These are phyloP conservation scores for Dryas drummondii DNA, from an alignment of 306 rosid genomes.

Conservation along the genomic window DNA sequence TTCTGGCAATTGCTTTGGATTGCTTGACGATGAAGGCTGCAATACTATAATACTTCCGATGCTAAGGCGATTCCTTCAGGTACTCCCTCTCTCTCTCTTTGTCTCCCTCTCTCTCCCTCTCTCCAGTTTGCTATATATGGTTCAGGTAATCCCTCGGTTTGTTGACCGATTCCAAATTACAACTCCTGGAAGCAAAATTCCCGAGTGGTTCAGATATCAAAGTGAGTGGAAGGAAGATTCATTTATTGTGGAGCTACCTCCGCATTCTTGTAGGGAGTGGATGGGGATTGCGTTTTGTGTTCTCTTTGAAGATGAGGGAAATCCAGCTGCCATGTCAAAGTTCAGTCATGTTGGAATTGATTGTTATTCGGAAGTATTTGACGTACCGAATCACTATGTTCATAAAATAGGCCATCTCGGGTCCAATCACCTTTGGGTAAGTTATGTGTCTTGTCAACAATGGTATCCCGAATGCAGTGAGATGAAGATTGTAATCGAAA, in stretches of 20 bases:
- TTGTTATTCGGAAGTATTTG: too few species aligned
- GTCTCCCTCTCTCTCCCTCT: neutral
- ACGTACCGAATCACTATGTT: too few species aligned
- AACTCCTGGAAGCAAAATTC: slow-evolving; percentile 11
- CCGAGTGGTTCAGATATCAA: neutral
- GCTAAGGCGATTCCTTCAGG: neutral
- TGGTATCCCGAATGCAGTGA: neutral
- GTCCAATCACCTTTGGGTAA: neutral
- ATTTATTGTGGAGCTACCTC: neutral
- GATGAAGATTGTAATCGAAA: neutral
- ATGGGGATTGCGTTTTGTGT: slow-evolving; percentile 4
- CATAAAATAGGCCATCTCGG: neutral
- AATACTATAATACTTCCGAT: neutral
- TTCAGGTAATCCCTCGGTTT: neutral
- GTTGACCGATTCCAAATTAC: neutral
- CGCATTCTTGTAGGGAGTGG: neutral
- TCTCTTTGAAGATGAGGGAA: neutral
- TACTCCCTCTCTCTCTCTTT: neutral
- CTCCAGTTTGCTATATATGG: neutral
- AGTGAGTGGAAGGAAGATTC: neutral
- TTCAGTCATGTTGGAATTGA: too few species aligned
- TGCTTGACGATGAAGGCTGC: neutral
- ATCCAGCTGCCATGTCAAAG: neutral
- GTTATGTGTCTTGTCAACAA: neutral
- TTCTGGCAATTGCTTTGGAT: slow-evolving; percentile 1